phyloP scores from a whole-genome alignment of 805 yeast genomes.

The Candida koratica region DNA sequence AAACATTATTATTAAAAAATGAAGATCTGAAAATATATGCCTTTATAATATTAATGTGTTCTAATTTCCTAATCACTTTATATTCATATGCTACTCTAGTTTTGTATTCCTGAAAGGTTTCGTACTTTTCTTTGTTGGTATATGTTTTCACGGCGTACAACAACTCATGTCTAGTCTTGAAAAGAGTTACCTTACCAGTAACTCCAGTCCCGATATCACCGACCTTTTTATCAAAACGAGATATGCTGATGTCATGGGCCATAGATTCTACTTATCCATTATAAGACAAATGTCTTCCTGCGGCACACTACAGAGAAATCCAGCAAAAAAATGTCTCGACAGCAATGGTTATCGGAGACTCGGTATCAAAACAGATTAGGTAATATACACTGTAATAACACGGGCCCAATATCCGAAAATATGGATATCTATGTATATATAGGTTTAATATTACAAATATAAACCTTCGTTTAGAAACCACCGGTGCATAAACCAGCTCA shows the following conservation, averaged over 20 bases:
- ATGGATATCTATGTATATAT: too few relatives aligned
- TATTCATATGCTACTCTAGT: conserved; percentile 38
- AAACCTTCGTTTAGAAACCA: too few relatives aligned
- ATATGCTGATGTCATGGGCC: conserved; percentile 2
- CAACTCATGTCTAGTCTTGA: background rate
- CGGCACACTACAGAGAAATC: background rate
- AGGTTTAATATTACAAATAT: too few relatives aligned
- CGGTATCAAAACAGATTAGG: background rate
- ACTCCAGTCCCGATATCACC: conserved; percentile 11
- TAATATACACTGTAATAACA: background rate
- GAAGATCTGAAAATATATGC: conserved; percentile 26
- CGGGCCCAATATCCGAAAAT: too few relatives aligned
- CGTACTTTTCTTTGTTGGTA: conserved; percentile 35
- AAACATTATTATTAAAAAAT: conserved; percentile 15
- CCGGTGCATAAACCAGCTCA: too few relatives aligned
- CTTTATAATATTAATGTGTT: conserved; percentile 33
- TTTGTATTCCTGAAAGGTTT: conserved; percentile 37
- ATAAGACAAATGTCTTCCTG: background rate
- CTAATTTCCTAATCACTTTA: conserved; percentile 21
- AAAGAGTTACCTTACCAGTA: conserved; percentile 11
- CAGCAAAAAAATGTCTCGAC: background rate
- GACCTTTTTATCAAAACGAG: conserved; percentile 6
- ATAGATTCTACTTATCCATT: background rate
- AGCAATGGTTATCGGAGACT: background rate
- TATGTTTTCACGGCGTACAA: conserved; percentile 46